A percentile compares a stretch with the other conserved stretches of the same genome.
phyloP scores from a whole-genome alignment of 2,329 filamentous ascomycete genomes.

The Aspergillus quadrilineatus region DNA sequence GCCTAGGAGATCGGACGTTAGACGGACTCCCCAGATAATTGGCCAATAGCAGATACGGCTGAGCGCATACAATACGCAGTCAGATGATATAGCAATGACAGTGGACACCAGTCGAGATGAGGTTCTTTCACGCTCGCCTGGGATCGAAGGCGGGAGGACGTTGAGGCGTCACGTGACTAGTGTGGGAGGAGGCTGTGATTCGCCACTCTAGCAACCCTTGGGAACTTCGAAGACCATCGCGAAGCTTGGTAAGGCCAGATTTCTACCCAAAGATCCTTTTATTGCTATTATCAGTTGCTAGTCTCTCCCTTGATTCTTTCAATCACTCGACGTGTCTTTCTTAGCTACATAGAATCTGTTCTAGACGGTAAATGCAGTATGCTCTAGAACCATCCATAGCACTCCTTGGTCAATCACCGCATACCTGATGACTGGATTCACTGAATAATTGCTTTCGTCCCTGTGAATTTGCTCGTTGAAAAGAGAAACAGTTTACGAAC shows the following conservation, averaged over 20 bases:
- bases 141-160: constrained; percentile 42
- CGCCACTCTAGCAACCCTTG: constrained; percentile 11
- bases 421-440: background rate
- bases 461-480: background rate
- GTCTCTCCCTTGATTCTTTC: background rate
- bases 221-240: background rate
- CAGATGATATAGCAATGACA: constrained; percentile 21
- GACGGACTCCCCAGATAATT: constrained; percentile 11
- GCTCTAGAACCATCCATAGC: background rate
- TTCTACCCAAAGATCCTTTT: background rate
- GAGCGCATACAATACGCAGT: constrained; percentile 12
- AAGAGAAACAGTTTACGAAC: background rate
- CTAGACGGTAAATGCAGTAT: background rate
- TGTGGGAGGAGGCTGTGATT: constrained; percentile 27
- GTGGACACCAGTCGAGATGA: constrained; percentile 28
- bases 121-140: constrained; percentile 33
- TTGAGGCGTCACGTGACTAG: constrained; percentile 29
- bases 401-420: background rate
- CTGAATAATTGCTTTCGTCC: background rate
- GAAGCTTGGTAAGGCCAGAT: background rate
- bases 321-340: background rate
- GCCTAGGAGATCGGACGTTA: constrained; percentile 17
- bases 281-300: background rate
- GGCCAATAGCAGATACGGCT: constrained; percentile 10
- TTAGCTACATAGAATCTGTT: background rate